Conservation (phyloP, 495 filamentous ascomycete genomes). For the Aspergillus ostianus region DNA sequence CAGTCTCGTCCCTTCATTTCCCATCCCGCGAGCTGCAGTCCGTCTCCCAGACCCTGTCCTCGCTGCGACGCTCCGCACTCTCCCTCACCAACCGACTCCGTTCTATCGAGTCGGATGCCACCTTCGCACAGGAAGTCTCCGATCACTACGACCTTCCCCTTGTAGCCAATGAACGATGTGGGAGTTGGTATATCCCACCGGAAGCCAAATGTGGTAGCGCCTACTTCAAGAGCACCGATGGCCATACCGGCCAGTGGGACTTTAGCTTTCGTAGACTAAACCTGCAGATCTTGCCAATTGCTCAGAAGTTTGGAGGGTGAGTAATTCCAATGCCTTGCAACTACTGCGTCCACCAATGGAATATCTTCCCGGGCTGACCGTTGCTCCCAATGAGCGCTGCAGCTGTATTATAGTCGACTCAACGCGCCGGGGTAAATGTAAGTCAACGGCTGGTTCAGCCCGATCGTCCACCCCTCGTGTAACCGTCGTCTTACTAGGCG, state of each 20-base stretch:
- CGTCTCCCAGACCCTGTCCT: slow-evolving; percentile 46
- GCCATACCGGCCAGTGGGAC: slow-evolving; percentile 83
- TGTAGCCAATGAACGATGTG: slow-evolving; percentile 91
- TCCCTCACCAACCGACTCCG: slow-evolving; percentile 75
- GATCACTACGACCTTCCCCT: slow-evolving; percentile 63
- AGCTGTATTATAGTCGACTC: slow-evolving; percentile 93
- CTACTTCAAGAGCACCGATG: slow-evolving; percentile 98
- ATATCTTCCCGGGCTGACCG: background rate
- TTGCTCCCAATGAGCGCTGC: slow-evolving; percentile 13
- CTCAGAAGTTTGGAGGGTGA: slow-evolving; percentile 65
- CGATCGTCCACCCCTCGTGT: slow-evolving; percentile 11
- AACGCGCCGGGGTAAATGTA: slow-evolving; percentile 86
- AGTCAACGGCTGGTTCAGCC: slow-evolving; percentile 22
- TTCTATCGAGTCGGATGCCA: slow-evolving; percentile 67
- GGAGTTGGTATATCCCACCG: slow-evolving; percentile 90
- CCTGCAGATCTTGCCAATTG: slow-evolving; percentile 65
- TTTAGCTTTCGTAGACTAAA: slow-evolving; percentile 86
- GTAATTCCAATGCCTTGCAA: slow-evolving; percentile 18
- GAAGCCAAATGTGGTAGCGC: slow-evolving; percentile 63
- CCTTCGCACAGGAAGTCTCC: slow-evolving; percentile 60
- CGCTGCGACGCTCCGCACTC: slow-evolving; percentile 69
- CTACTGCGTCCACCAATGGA: background rate
- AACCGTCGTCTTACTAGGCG: slow-evolving; percentile 17
- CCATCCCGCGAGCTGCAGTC: slow-evolving; percentile 37
- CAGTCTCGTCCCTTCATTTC: slow-evolving; percentile 43